These are phyloP conservation scores for Plasmodium vivax DNA, from an alignment of 169 alveolate species.

Conservation along the genomic window DNA sequence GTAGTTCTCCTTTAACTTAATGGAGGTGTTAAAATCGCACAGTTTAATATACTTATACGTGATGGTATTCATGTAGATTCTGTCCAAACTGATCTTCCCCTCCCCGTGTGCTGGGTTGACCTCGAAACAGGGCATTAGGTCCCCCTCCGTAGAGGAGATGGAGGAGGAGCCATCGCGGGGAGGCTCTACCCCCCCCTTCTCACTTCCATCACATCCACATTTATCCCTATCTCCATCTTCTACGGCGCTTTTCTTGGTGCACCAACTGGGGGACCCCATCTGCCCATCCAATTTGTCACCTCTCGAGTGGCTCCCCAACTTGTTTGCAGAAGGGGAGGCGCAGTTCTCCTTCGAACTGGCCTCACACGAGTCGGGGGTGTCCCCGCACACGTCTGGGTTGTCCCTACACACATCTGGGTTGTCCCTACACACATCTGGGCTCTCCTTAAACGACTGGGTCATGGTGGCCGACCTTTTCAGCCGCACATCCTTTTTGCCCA, in stretches of 20 bases:
- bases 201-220: background rate
- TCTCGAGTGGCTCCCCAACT: background rate
- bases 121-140: background rate
- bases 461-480: conserved; percentile 17
- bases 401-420: background rate
- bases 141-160: background rate
- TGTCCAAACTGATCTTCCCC: background rate
- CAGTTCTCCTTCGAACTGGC: background rate
- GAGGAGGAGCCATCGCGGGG: background rate
- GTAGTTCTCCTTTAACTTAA: conserved; percentile 52
- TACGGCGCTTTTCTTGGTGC: background rate
- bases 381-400: too few relatives aligned
- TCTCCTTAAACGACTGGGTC: background rate
- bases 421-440: background rate
- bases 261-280: background rate
- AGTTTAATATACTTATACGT: conserved; percentile 51
- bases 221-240: background rate
- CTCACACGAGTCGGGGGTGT: too few relatives aligned
- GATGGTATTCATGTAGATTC: conserved; percentile 16
- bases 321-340: background rate
- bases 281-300: background rate
- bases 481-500: background rate
- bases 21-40: conserved; percentile 56
- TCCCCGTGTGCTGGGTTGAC: background rate
- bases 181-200: background rate